Conservation (phyloP, 163 green algal species). For the Trebouxiophyceae sp. region DNA sequence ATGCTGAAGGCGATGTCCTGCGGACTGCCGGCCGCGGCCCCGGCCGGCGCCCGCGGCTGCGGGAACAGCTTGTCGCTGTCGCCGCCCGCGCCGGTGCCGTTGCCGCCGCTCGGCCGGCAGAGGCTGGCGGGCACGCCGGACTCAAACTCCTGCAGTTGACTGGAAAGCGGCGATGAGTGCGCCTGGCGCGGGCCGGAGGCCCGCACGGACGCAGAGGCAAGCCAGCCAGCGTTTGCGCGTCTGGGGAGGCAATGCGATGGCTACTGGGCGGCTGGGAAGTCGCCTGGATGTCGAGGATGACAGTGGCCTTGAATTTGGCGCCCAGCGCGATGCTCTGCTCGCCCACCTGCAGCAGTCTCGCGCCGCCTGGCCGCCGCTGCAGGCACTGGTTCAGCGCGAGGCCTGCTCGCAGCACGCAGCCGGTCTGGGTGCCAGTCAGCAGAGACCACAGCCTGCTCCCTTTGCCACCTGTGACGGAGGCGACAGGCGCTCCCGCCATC, state of each 20-base stretch:
- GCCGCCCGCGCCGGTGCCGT: background rate
- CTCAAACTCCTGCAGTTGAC: constrained; percentile 4
- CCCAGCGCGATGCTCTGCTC: constrained; percentile 70
- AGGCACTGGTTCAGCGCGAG: constrained; percentile 71
- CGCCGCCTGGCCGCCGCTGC: constrained; percentile 32
- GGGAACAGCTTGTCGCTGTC: constrained; percentile 16
- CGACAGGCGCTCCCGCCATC: no score
- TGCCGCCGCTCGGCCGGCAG: background rate
- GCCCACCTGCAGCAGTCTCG: constrained; percentile 38
- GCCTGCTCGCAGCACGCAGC: constrained; percentile 22
- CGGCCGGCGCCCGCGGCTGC: constrained; percentile 3
- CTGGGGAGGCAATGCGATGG: background rate
- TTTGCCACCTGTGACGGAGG: no score
- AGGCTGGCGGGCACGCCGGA: background rate
- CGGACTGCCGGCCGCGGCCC: background rate
- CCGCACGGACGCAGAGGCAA: constrained; percentile 6
- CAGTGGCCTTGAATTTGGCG: constrained; percentile 64
- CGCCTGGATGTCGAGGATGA: constrained; percentile 63
- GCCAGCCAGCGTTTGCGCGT: constrained; percentile 11
- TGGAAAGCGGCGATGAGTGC: no score
- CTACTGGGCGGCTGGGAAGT: background rate
- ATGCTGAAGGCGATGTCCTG: constrained; percentile 67
- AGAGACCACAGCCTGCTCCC: no score
- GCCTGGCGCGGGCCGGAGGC: no score
- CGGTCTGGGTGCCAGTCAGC: no score